Base-by-base conservation (phyloP, 352 stramenopile species). In the Globisporangium canariense region DNA sequence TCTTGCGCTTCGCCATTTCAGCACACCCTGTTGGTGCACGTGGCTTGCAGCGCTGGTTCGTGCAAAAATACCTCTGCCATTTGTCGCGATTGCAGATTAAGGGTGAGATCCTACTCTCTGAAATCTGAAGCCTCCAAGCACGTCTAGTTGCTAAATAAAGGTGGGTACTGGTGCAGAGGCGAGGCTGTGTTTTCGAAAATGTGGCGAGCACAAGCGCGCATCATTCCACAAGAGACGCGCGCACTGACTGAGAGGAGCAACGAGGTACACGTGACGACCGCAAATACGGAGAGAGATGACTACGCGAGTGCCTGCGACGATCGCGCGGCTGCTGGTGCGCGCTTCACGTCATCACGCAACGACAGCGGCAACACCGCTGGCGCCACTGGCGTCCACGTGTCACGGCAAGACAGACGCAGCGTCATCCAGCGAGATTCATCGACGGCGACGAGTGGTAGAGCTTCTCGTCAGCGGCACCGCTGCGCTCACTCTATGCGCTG, bases 131-230 rank as follows among this genome's bases (percentile, higher is more conserved):
- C 32, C 22, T 36, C 32, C 14, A 59, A 14, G 9, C 22, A 59
- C 38, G 30, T 40, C 30, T 50, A 30, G 68, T 59, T 72, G 70
- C 53, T 58, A 22, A 41, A 22, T 51, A 2, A 20, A 9, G 41
- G 43, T 18, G 22, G 0, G 36, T 52, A 52, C 14, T 46, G 40
- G 40, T 46, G 40, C 40, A 56, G n/a, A 56, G 25, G 50, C 50
- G 50, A 56, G 25, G 14, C 14, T 36, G 13, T n/a, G 8, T 16
- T 56, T 56, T 56, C 9, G 14, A 58, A 57, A 58, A 58, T 22
- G 51, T 30, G 16, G 32, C 32, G 32, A 36, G 32, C 32, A 36
- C 32, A 5, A 36, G 32, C 32, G 7, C 32, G 32, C 32, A 50
- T 4, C 28, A 56, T 10, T 56, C n/a, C 25, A 56, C 50, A 22